Evolutionary conservation across 2,329 filamentous ascomycete genomes (phyloP), one percentile per base, ranked within the genome.

Genomic region (Fusarium sp.): DNA sequence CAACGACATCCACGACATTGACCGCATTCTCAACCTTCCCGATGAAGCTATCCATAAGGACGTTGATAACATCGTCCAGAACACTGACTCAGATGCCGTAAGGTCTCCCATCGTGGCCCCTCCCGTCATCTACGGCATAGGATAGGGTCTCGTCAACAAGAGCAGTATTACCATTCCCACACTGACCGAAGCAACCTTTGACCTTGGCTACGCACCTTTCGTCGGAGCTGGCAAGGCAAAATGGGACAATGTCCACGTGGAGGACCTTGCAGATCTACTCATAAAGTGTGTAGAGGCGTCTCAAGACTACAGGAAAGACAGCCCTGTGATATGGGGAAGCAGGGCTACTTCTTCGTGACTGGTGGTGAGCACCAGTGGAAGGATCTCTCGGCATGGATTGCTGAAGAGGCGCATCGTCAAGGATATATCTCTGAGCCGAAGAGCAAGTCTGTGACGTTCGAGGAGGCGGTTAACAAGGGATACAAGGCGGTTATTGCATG

Each of bases 61-160:
- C 71, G 86, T 93, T 6, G 92, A 95, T 77, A 86, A 88, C 74
- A 82, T 92, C 23, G 85, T 93, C n/a, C 79, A 83, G 27, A 79
- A 68, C 0, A 76, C 80, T 39, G 80, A 78, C 35, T 74, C 75
- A 4, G 73, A 77, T 10, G 62, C 64, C 2, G 78, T 85, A 54
- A 79, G 77, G 65, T 79, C 79, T 14, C 78, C 83, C 46, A 81
- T 87, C 62, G 73, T 86, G n/a, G 75, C 77, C 4, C 84, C 84
- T 4, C 83, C 84, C 0, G 79, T 78, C 48, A 86, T 87, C 65
- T 87, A 87, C 72, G 85, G 85, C 30, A 65, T 64, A 4, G 85
- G 85, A 11, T 75, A 81, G 27, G 86, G 86, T 0, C 76, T 82
- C 0, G 76, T 79, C 39, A 87, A 87, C 72, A 79, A 76, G 58